phyloP scores from a whole-genome alignment of 2,329 filamentous ascomycete genomes.

The Dactylellina leptospora region DNA sequence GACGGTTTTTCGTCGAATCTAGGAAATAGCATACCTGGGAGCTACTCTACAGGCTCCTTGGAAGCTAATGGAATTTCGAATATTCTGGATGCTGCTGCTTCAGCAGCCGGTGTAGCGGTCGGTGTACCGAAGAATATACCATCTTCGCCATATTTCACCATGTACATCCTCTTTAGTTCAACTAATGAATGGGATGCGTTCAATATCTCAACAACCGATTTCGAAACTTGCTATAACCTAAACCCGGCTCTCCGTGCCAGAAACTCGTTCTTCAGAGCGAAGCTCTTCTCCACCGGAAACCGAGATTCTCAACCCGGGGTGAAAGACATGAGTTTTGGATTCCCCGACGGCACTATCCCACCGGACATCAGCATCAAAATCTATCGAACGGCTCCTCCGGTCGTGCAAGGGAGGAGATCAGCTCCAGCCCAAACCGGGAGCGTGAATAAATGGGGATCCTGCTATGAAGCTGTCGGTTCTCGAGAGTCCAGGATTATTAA shows the following conservation, averaged over 20 bases:
- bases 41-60: too few relatives aligned
- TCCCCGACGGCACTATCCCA: slow-evolving; percentile 15
- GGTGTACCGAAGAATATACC: not conserved
- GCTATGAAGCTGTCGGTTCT: slow-evolving; percentile 3
- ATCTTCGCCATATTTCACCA: slow-evolving; percentile 8
- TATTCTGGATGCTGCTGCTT: too few relatives aligned
- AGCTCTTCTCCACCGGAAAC: slow-evolving; percentile 6
- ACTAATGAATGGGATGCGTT: slow-evolving; percentile 21
- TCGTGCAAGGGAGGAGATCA: not conserved
- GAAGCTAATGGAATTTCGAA: too few relatives aligned
- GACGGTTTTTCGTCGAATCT: too few relatives aligned
- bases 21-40: too few relatives aligned
- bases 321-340: slow-evolving; percentile 17
- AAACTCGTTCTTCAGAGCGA: slow-evolving; percentile 18
- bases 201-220: slow-evolving; percentile 36
- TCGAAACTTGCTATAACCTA: slow-evolving; percentile 15
- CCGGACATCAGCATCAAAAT: slow-evolving; percentile 45
- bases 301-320: slow-evolving; percentile 28
- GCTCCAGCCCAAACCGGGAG: not conserved
- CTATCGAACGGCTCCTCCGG: slow-evolving; percentile 26
- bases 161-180: slow-evolving; percentile 10
- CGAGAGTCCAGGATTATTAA: slow-evolving; percentile 15
- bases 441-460: not conserved
- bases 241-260: slow-evolving; percentile 11
- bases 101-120: not conserved